A percentile compares a stretch with the other conserved stretches of the same genome.
Evolutionary conservation across 2,329 filamentous ascomycete species (phyloP).

Genomic region (Colletotrichum lentis): DNA sequence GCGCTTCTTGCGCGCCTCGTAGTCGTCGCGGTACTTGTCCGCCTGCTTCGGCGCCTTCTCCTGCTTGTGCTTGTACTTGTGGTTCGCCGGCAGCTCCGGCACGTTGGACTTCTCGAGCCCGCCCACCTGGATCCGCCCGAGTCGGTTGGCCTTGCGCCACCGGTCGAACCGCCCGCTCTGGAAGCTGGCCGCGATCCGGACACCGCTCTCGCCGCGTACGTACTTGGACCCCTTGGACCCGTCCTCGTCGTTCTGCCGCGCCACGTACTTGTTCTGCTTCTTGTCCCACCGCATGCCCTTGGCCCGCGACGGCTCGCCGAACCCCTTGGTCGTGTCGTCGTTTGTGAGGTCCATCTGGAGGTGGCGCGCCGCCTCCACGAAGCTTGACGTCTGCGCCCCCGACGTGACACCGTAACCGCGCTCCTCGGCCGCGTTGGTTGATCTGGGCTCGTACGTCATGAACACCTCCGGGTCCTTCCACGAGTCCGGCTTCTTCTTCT

Average conservation of each 20-base stretch:
- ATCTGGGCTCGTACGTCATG: slow-evolving; percentile 93
- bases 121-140: slow-evolving; percentile 80
- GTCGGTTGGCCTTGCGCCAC: slow-evolving; percentile 87
- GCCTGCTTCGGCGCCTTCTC: slow-evolving; percentile 91
- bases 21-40: slow-evolving; percentile 92
- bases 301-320: slow-evolving; percentile 77
- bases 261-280: slow-evolving; percentile 94
- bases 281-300: slow-evolving; percentile 91
- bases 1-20: slow-evolving; percentile 87
- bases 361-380: slow-evolving; percentile 85
- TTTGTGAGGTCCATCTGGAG: slow-evolving; percentile 92
- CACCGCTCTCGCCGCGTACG: slow-evolving; percentile 87
- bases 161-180: slow-evolving; percentile 91
- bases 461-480: slow-evolving; percentile 81
- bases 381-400: slow-evolving; percentile 77
- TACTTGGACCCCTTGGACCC: slow-evolving; percentile 77
- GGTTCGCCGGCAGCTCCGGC: slow-evolving; percentile 46
- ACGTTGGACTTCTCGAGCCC: slow-evolving; percentile 71
- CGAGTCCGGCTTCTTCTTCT: slow-evolving; percentile 52
- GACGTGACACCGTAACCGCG: slow-evolving; percentile 93
- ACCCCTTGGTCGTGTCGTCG: slow-evolving; percentile 82
- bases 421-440: slow-evolving; percentile 83
- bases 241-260: slow-evolving; percentile 91
- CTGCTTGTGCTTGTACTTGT: slow-evolving; percentile 83
- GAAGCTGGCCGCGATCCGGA: slow-evolving; percentile 95